These are phyloP conservation scores for Melanomma pulvis-pyrius DNA, from an alignment of 495 filamentous ascomycete species.

Conservation along the genomic window DNA sequence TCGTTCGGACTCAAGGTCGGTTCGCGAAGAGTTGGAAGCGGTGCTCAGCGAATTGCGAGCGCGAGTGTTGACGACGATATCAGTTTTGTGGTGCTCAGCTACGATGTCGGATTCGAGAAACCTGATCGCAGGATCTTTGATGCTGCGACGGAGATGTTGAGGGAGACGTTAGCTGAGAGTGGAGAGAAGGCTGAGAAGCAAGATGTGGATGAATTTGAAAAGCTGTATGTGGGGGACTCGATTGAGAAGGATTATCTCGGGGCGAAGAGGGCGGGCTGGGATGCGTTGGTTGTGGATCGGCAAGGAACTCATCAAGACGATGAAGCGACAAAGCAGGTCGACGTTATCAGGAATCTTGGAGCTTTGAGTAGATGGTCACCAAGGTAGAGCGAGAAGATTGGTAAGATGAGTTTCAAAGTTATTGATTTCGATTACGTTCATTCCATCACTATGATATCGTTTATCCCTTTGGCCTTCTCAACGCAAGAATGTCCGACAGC, in stretches of 20 bases:
- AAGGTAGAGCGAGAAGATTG: not conserved
- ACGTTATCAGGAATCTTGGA: slow-evolving; percentile 19
- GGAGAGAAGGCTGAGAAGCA: not conserved
- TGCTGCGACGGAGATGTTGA: slow-evolving; percentile 53
- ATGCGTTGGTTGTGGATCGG: slow-evolving; percentile 56
- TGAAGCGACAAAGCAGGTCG: slow-evolving; percentile 1
- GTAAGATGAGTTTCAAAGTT: not conserved
- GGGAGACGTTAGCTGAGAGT: slow-evolving; percentile 22
- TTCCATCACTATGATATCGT: not conserved
- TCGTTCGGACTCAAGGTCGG: slow-evolving; percentile 64
- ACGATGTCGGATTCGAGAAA: slow-evolving; percentile 73
- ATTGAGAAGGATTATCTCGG: slow-evolving; percentile 63
- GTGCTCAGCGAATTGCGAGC: slow-evolving; percentile 1
- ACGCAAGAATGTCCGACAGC: slow-evolving; percentile 64
- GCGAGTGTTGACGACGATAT: slow-evolving; percentile 52
- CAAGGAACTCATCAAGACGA: slow-evolving; percentile 9
- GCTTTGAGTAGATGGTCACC: slow-evolving; percentile 14
- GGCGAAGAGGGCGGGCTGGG: slow-evolving; percentile 67
- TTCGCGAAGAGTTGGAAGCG: slow-evolving; percentile 25
- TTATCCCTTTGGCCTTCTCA: slow-evolving; percentile 47
- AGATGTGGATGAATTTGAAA: slow-evolving; percentile 46
- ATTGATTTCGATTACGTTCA: not conserved
- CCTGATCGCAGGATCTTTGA: slow-evolving; percentile 66
- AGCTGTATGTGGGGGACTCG: slow-evolving; percentile 72
- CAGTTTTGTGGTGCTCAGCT: slow-evolving; percentile 70